phyloP scores from a whole-genome alignment of 139 green algal species.

The Coelastrella sp. region DNA sequence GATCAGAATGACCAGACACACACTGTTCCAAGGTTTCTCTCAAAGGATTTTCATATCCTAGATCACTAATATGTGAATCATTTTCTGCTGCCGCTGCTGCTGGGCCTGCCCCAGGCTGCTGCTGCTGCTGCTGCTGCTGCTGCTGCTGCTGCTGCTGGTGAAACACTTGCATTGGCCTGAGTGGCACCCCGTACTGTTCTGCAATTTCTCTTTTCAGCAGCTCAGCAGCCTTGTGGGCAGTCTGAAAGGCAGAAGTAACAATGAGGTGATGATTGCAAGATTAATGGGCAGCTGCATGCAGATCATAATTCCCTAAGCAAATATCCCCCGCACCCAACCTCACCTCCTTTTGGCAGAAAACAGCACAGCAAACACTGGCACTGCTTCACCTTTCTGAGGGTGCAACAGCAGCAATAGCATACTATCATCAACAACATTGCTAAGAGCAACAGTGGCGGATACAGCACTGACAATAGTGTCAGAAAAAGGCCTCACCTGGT shows the following conservation, averaged over 20 bases:
- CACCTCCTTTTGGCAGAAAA: too few relatives aligned
- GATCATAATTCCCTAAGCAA: too few relatives aligned
- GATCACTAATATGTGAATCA: neutral
- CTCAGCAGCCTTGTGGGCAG: conserved; percentile 69
- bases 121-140: conserved; percentile 35
- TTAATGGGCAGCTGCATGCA: too few relatives aligned
- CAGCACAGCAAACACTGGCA: too few relatives aligned
- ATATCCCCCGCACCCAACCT: too few relatives aligned
- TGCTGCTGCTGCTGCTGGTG: conserved; percentile 25
- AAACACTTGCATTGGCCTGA: conserved; percentile 55
- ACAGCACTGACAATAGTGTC: neutral
- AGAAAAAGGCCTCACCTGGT: conserved; percentile 45
- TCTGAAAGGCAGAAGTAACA: neutral
- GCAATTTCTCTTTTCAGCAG: conserved; percentile 71
- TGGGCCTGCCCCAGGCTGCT: neutral
- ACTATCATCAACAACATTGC: too few relatives aligned
- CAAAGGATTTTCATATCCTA: too few relatives aligned
- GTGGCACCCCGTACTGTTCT: conserved; percentile 68
- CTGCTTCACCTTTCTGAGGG: too few relatives aligned
- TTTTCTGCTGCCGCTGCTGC: neutral
- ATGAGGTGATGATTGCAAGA: too few relatives aligned
- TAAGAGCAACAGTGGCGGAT: neutral
- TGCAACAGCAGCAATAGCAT: too few relatives aligned
- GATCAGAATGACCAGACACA: too few relatives aligned
- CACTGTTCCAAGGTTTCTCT: too few relatives aligned